Evolutionary conservation across 805 yeast species (phyloP).

Genomic region (Tetrapisispora taiwanensis): DNA sequence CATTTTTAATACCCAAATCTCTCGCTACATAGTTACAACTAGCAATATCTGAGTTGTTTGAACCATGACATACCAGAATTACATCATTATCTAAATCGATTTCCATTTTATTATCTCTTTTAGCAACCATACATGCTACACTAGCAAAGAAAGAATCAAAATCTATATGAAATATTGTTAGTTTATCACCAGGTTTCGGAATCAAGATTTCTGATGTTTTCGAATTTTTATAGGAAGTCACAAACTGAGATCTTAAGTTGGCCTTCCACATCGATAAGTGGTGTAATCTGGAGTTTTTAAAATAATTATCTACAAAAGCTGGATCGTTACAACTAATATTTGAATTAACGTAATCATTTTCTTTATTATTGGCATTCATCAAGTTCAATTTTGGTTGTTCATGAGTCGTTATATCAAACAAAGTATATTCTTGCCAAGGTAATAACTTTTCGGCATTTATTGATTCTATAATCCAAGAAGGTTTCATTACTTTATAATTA

Average conservation of each 20-base stretch:
- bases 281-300: conserved; percentile 75
- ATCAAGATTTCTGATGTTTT: conserved; percentile 6
- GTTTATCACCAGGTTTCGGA: conserved; percentile 5
- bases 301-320: conserved; percentile 58
- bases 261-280: conserved; percentile 84
- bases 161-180: conserved; percentile 65
- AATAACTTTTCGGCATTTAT: conserved; percentile 38
- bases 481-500: conserved; percentile 65
- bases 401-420: conserved; percentile 40
- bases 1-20: conserved; percentile 65
- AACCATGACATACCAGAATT: conserved; percentile 51
- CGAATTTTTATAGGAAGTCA: conserved; percentile 34
- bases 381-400: conserved; percentile 41
- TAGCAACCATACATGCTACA: conserved; percentile 55
- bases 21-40: conserved; percentile 89
- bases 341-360: conserved; percentile 1
- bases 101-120: conserved; percentile 30
- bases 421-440: conserved; percentile 63
- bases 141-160: conserved; percentile 92
- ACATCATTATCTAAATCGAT: conserved; percentile 37
- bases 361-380: not conserved
- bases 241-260: conserved; percentile 52
- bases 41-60: conserved; percentile 60
- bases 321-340: conserved; percentile 62
- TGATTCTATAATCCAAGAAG: conserved; percentile 72